phyloP scores from a whole-genome alignment of 352 stramenopile species.

The Phytophthora crassamura region DNA sequence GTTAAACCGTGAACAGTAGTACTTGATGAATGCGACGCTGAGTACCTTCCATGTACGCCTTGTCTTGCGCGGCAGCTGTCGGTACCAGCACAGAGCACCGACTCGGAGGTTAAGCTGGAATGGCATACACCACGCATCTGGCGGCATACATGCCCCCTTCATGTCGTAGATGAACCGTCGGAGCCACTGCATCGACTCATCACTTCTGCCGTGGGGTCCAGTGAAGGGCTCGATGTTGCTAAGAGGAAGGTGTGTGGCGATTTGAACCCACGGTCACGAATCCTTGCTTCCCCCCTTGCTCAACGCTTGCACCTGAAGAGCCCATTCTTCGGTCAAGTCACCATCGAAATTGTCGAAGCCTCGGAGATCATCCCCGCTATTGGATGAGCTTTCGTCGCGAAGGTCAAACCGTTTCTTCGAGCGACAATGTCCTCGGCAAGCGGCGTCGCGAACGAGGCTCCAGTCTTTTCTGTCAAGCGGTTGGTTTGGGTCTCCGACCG shows the following conservation, averaged over 20 bases:
- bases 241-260: neutral
- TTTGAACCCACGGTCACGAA: neutral
- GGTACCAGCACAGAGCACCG: neutral
- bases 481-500: neutral
- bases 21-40: neutral
- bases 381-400: neutral
- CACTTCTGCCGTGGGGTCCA: neutral
- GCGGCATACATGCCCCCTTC: no score
- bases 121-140: no score
- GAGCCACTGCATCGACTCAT: slow-evolving; percentile 13
- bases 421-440: neutral
- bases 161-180: slow-evolving; percentile 2
- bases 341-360: neutral
- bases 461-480: no score
- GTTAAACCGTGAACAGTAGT: slow-evolving; percentile 1
- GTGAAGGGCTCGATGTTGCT: slow-evolving; percentile 2
- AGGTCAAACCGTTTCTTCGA: no score
- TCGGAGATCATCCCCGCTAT: neutral
- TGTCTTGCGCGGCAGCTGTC: neutral
- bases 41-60: neutral
- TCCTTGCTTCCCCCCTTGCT: neutral
- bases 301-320: neutral
- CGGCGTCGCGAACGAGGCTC: neutral
- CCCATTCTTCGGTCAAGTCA: neutral
- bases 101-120: no score